Evolutionary conservation across 768 basidiomycete species (phyloP).

Genomic region (Xerocomellus intermedius): DNA sequence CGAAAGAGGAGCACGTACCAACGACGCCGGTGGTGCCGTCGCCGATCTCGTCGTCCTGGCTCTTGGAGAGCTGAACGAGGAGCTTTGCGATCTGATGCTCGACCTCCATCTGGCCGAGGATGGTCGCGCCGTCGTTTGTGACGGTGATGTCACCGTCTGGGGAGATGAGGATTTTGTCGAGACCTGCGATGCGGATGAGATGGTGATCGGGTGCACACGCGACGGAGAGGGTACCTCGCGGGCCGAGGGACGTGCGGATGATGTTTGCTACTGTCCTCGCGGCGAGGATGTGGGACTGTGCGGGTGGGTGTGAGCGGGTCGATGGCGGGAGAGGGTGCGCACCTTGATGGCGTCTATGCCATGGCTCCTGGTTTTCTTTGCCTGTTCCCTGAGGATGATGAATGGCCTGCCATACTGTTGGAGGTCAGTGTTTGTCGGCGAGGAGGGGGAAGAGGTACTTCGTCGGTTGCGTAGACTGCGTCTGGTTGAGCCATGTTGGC

Average conservation of each 20-base stretch:
- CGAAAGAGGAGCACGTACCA: conserved; percentile 55
- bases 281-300: conserved; percentile 90
- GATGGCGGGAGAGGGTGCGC: conserved; percentile 8
- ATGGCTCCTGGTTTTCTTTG: conserved; percentile 87
- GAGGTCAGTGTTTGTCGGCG: conserved; percentile 5
- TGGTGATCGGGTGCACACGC: conserved; percentile 8
- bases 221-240: conserved; percentile 62
- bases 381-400: conserved; percentile 94
- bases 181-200: conserved; percentile 48
- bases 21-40: conserved; percentile 99
- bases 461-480: conserved; percentile 84
- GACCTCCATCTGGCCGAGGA: conserved; percentile 97
- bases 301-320: conserved; percentile 6
- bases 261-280: conserved; percentile 94
- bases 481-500: conserved; percentile 43
- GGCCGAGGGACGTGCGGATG: conserved; percentile 91
- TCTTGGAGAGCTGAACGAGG: conserved; percentile 93
- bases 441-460: conserved; percentile 44
- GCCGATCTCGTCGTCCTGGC: conserved; percentile 99
- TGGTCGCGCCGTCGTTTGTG: conserved; percentile 98
- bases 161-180: conserved; percentile 93
- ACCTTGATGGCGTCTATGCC: conserved; percentile 97
- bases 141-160: conserved; percentile 99
- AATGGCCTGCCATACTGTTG: conserved; percentile 91
- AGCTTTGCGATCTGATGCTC: conserved; percentile 99